These are phyloP conservation scores for Kluyveromyces sp. DNA, from an alignment of 1,139 yeast genomes.

Conservation along the genomic window DNA sequence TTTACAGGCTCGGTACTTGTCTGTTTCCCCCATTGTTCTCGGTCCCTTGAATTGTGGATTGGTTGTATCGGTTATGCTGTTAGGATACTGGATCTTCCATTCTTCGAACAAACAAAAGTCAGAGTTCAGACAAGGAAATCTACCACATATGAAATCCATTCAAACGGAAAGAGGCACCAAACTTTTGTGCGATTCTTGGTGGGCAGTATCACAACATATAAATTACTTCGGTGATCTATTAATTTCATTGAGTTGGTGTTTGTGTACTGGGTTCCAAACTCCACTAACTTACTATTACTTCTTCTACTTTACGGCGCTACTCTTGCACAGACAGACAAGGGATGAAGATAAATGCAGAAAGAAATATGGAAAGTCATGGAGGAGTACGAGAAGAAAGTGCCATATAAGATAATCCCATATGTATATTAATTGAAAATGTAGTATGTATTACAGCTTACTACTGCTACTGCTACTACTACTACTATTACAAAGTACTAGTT, in stretches of 20 bases:
- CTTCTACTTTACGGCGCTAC: slow-evolving; percentile 68
- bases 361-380: slow-evolving; percentile 83
- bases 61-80: slow-evolving; percentile 39
- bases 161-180: slow-evolving; percentile 72
- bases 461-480: slow-evolving; percentile 33
- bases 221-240: slow-evolving; percentile 96
- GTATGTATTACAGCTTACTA: slow-evolving; percentile 9
- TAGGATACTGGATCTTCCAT: slow-evolving; percentile 79
- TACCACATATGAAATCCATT: slow-evolving; percentile 58
- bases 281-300: slow-evolving; percentile 84
- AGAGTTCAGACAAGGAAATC: slow-evolving; percentile 69
- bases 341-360: slow-evolving; percentile 86
- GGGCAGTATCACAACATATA: slow-evolving; percentile 88
- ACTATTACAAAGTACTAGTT: slow-evolving; percentile 22
- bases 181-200: slow-evolving; percentile 87
- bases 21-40: slow-evolving; percentile 54
- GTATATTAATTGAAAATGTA: slow-evolving; percentile 42
- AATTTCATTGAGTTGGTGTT: slow-evolving; percentile 86
- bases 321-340: slow-evolving; percentile 81
- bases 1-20: slow-evolving; percentile 74
- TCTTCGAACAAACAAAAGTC: slow-evolving; percentile 80
- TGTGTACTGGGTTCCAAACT: slow-evolving; percentile 78
- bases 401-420: slow-evolving; percentile 80
- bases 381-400: slow-evolving; percentile 71
- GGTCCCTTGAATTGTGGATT: slow-evolving; percentile 36